phyloP scores from a whole-genome alignment of 1,284 basidiomycete genomes.

The Boletus nobilissimus region DNA sequence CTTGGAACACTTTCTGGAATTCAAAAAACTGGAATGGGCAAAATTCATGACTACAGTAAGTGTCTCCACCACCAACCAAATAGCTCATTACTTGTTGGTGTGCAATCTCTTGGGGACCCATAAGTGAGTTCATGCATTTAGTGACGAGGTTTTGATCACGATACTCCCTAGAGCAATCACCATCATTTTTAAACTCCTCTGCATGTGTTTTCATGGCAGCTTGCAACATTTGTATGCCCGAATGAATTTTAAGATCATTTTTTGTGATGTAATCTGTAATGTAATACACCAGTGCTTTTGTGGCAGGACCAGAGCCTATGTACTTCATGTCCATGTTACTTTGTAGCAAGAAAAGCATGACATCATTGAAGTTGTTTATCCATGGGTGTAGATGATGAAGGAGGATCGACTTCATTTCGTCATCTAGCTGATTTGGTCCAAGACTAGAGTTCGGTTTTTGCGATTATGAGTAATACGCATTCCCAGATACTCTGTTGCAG shows the following conservation, averaged over 20 bases:
- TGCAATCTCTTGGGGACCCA: neutral
- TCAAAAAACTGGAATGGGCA: neutral
- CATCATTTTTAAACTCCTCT: too few relatives aligned
- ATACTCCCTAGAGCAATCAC: too few relatives aligned
- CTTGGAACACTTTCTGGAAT: too few relatives aligned
- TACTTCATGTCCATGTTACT: too few relatives aligned
- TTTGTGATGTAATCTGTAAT: neutral
- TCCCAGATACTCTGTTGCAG: too few relatives aligned
- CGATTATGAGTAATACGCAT: too few relatives aligned
- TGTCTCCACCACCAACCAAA: neutral
- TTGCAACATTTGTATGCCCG: neutral
- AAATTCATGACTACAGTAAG: neutral
- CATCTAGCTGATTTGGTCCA: too few relatives aligned
- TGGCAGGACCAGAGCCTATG: neutral
- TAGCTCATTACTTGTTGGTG: constrained; percentile 14
- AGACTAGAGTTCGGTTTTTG: too few relatives aligned
- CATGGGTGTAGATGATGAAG: too few relatives aligned
- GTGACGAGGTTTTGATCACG: neutral
- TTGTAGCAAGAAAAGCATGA: too few relatives aligned
- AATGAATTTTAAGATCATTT: neutral
- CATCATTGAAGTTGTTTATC: too few relatives aligned
- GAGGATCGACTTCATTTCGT: too few relatives aligned
- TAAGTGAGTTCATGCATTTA: neutral
- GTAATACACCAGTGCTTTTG: neutral
- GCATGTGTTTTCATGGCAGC: neutral